Base-by-base conservation (phyloP, 306 rosid genomes). In the Mimosa bimucronata region DNA sequence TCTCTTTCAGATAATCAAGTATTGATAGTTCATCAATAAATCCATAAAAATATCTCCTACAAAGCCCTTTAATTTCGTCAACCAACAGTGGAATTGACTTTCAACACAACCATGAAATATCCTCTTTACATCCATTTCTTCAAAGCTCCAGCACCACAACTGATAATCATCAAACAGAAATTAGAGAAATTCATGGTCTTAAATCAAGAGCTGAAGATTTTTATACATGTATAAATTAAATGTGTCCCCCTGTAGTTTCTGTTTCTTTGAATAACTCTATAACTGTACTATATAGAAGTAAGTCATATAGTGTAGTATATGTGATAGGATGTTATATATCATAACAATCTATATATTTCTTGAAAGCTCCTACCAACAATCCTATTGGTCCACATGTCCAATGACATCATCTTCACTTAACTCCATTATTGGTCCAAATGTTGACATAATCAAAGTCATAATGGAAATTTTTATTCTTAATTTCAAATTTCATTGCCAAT, bases 61-160 rank as follows among this genome's bases (percentile, higher is more conserved):
- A 15, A 72, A 45, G 68, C 23, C 62, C 53, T 55, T 12, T 31
- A 12, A 16, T 60, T 26, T 25, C 7, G 11, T 25, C 30, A 60
- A 60, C 16, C 9, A 6, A 61, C 1, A 14, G 16, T 12, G 15
- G 29, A 53, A 21, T 9, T 53, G 28, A 61, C 11, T 26, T 61
- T 18, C 67, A 13, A 61, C 67, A 26, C 37, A 26, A 14, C 61
- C 72, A 25, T 5, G 11, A 70, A 53, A 38, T 40, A 37, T 75
- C 79, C 9, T 18, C 19, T 50, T 38, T 28, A 2, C 53, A 34
- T 60, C 15, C 52, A 38, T 48, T 28, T 64, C 78, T 85, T 91
- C 88, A 93, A 46, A 93, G 93, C 74, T 93, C 98, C 74, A 93
- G 88, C 83, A 91, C 97, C 86, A 91, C 97, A 86, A 90, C 98